Conservation (phyloP, 352 stramenopile genomes). For the Phytophthora pluvialis region DNA sequence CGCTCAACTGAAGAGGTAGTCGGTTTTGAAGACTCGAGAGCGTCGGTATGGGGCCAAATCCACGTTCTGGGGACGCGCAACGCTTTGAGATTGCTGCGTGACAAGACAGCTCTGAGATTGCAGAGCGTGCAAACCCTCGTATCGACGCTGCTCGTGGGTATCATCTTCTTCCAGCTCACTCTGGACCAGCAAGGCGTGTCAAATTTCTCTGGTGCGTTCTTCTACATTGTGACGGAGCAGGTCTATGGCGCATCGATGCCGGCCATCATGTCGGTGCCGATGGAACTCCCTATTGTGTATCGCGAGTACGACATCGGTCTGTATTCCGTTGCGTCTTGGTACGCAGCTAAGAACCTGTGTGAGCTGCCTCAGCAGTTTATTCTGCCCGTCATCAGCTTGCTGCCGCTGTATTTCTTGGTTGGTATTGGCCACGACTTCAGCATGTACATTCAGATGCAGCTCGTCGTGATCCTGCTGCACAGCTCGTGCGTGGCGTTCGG, state of each 20-base stretch:
- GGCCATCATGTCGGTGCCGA: conserved; percentile 49
- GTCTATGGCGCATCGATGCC: conserved; percentile 51
- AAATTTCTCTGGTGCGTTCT: conserved; percentile 60
- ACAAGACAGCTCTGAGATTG: conserved; percentile 44
- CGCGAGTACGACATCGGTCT: conserved; percentile 55
- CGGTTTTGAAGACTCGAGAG: conserved; percentile 32
- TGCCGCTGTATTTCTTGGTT: conserved; percentile 55
- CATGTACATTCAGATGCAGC: conserved; percentile 52
- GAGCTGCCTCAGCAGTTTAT: conserved; percentile 55
- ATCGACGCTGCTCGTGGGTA: conserved; percentile 44
- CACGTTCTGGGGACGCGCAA: conserved; percentile 52
- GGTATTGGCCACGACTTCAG: conserved; percentile 46
- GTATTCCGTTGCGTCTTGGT: conserved; percentile 55
- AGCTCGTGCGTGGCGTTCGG: conserved; percentile 50
- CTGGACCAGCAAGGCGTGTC: conserved; percentile 52
- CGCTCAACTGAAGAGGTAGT: conserved; percentile 2
- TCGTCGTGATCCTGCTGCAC: conserved; percentile 49
- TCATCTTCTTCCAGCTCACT: conserved; percentile 63
- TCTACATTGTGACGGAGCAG: conserved; percentile 62
- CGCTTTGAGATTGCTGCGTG: conserved; percentile 47
- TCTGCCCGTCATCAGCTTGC: conserved; percentile 51
- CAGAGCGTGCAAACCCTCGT: conserved; percentile 49
- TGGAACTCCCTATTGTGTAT: conserved; percentile 59
- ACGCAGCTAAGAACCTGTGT: conserved; percentile 62
- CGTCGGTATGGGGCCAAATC: conserved; percentile 45